Evolutionary conservation across 179 eudicot genomes (phyloP).

Genomic region (Corrigiola litoralis): DNA sequence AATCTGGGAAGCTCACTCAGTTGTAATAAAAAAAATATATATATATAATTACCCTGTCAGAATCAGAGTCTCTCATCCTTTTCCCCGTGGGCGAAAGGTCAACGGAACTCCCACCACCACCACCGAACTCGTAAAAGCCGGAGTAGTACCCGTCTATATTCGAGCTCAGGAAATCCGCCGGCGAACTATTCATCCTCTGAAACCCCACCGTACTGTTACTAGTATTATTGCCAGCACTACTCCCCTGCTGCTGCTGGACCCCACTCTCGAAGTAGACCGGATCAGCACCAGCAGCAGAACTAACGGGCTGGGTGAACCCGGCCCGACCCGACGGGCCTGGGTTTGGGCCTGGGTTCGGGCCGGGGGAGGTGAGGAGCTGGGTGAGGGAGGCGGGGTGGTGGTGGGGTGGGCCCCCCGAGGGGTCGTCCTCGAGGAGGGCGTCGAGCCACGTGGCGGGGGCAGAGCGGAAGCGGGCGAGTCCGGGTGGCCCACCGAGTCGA

Average conservation of each 20-base stretch:
- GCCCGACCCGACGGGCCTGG: slow-evolving; percentile 1
- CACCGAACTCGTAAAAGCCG: slow-evolving; percentile 25
- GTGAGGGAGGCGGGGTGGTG: slow-evolving; percentile 13
- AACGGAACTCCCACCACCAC: neutral
- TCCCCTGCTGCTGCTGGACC: slow-evolving; percentile 8
- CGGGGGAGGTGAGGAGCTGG: slow-evolving; percentile 24
- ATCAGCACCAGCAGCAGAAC: slow-evolving; percentile 23
- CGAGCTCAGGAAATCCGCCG: slow-evolving; percentile 54
- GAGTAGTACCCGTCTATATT: slow-evolving; percentile 48
- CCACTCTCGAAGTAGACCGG: slow-evolving; percentile 31
- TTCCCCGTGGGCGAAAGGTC: slow-evolving; percentile 39
- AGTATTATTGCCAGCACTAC: slow-evolving; percentile 1
- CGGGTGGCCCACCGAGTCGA: slow-evolving; percentile 28
- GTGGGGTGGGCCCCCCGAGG: slow-evolving; percentile 5
- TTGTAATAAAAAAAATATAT: neutral
- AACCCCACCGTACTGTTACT: slow-evolving; percentile 20
- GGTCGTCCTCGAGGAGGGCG: slow-evolving; percentile 49
- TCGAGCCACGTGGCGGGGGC: slow-evolving; percentile 79
- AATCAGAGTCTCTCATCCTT: slow-evolving; percentile 47
- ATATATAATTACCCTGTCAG: slow-evolving; percentile 31
- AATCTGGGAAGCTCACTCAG: neutral
- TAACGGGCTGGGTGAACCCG: neutral
- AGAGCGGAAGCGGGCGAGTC: slow-evolving; percentile 63
- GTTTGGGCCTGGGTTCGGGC: neutral
- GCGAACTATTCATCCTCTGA: slow-evolving; percentile 73